Percentiles rank a stretch among this genome's conserved stretches.
phyloP scores from a whole-genome alignment of 148 eudicot species.

The Vaccinium myrtillus region DNA sequence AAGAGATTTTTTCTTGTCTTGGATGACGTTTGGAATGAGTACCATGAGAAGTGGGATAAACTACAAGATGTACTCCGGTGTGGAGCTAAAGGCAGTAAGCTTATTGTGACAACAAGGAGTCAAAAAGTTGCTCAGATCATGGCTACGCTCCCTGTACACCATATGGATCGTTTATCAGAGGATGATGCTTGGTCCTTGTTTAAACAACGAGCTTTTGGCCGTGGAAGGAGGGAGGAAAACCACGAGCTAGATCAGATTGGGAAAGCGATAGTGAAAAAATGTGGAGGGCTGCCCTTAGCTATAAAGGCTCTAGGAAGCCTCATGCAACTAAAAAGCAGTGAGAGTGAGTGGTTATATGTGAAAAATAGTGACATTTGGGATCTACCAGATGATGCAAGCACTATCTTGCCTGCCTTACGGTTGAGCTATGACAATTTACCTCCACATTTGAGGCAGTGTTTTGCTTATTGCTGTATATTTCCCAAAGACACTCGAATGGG shows the following conservation, averaged over 20 bases:
- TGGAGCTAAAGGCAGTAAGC: slow-evolving; percentile 9
- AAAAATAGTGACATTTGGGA: slow-evolving; percentile 16
- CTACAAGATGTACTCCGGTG: not conserved
- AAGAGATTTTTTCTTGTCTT: slow-evolving; percentile 22
- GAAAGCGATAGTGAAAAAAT: slow-evolving; percentile 11
- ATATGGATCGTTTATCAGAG: not conserved
- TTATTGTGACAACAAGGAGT: slow-evolving; percentile 23
- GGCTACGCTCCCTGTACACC: not conserved
- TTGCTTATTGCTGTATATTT: slow-evolving; percentile 2
- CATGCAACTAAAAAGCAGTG: not conserved
- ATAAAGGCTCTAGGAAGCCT: slow-evolving; percentile 22
- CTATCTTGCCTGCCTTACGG: slow-evolving; percentile 10
- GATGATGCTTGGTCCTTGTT: slow-evolving; percentile 14
- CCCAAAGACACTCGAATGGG: not conserved
- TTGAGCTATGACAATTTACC: slow-evolving; percentile 13
- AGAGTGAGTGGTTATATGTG: slow-evolving; percentile 16
- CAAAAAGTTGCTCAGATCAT: not conserved
- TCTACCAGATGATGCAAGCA: not conserved
- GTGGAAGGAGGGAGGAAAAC: not conserved
- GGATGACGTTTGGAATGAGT: slow-evolving; percentile 26
- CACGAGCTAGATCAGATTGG: slow-evolving; percentile 1
- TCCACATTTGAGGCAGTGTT: slow-evolving; percentile 3
- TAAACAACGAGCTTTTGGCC: not conserved
- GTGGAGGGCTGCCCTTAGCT: slow-evolving; percentile 17
- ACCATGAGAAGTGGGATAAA: slow-evolving; percentile 4